Percentiles rank a stretch among this genome's conserved stretches.
Evolutionary conservation across 305 asterid genomes (phyloP).

Genomic region (Solanum chacoense): DNA sequence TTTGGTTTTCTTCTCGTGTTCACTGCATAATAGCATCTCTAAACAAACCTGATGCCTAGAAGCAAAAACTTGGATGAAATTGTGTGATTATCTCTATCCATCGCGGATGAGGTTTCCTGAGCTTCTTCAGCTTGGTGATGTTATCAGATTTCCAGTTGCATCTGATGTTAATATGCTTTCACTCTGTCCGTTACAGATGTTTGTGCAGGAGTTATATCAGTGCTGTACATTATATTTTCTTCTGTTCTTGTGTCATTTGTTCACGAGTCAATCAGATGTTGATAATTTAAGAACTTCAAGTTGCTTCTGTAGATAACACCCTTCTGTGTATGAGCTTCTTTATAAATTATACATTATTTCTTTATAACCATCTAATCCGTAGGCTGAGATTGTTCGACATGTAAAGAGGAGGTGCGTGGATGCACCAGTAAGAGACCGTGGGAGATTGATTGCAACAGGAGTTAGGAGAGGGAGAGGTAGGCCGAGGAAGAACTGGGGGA

Average conservation of each 20-base stretch:
- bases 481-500: not conserved
- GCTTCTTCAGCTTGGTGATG: not conserved
- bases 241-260: not conserved
- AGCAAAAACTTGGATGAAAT: not conserved
- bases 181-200: not conserved
- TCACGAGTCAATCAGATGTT: not conserved
- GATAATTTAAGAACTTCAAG: not conserved
- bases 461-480: not conserved
- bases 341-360: not conserved
- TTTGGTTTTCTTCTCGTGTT: not conserved
- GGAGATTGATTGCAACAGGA: not conserved
- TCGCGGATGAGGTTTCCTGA: not conserved
- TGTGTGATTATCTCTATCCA: not conserved
- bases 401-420: not conserved
- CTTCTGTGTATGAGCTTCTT: not conserved
- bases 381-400: not conserved
- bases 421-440: not conserved
- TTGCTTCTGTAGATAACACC: not conserved
- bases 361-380: not conserved
- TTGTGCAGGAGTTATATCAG: not conserved
- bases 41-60: not conserved
- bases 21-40: not conserved
- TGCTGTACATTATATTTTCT: not conserved
- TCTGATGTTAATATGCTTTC: not conserved
- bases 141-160: not conserved